phyloP scores from a whole-genome alignment of 2,329 filamentous ascomycete genomes.

The Penicillium sp. region DNA sequence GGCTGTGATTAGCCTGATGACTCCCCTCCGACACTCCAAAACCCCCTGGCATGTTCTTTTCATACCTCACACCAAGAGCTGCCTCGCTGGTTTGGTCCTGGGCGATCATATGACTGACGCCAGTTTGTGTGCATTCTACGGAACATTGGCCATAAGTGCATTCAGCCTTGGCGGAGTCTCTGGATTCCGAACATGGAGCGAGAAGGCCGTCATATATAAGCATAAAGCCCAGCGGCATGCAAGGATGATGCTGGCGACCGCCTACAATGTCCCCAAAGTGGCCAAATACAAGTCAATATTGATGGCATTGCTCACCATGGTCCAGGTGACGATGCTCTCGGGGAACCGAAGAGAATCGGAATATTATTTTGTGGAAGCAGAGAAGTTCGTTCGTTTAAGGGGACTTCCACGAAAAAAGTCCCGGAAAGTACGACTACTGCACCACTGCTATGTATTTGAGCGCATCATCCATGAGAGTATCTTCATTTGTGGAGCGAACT shows the following conservation, averaged over 20 bases:
- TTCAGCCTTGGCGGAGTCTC: slow-evolving; percentile 37
- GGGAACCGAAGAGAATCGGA: slow-evolving; percentile 35
- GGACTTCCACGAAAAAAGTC: slow-evolving; percentile 41
- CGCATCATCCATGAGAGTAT: slow-evolving; percentile 47
- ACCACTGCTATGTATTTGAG: slow-evolving; percentile 49
- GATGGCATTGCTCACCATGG: slow-evolving; percentile 45
- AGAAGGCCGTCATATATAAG: slow-evolving; percentile 29
- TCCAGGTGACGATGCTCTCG: slow-evolving; percentile 35
- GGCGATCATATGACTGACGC: slow-evolving; percentile 41
- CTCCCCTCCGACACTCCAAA: slow-evolving; percentile 32
- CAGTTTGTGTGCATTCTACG: slow-evolving; percentile 39
- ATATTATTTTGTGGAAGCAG: slow-evolving; percentile 43
- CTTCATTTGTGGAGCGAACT: slow-evolving; percentile 17
- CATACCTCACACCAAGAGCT: slow-evolving; percentile 42
- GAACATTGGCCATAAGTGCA: slow-evolving; percentile 43
- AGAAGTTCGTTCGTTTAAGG: slow-evolving; percentile 42
- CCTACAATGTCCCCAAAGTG: slow-evolving; percentile 33
- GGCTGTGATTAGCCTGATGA: slow-evolving; percentile 31
- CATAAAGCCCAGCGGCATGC: slow-evolving; percentile 31
- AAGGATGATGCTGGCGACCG: slow-evolving; percentile 33
- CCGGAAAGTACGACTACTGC: slow-evolving; percentile 43
- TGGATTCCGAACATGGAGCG: slow-evolving; percentile 31
- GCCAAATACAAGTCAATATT: slow-evolving; percentile 46
- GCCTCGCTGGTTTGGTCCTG: slow-evolving; percentile 42
- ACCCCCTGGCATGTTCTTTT: slow-evolving; percentile 47